phyloP scores from a whole-genome alignment of 1,284 basidiomycete species.

The Marasmius fiardii region DNA sequence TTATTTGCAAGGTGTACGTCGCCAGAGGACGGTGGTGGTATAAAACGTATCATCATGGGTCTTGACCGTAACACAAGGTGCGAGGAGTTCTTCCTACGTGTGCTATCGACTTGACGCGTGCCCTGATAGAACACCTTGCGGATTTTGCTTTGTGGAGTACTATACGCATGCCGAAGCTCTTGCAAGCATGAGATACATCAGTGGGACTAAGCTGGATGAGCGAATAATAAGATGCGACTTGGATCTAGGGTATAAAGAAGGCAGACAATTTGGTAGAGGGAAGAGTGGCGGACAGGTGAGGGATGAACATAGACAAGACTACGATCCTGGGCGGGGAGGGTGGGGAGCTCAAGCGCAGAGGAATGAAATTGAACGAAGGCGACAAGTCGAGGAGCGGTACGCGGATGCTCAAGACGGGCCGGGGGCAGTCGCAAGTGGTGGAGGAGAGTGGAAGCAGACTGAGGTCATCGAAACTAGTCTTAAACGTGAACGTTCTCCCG shows the following conservation, averaged over 20 bases:
- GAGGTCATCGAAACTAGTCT: constrained; percentile 40
- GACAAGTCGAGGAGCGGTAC: constrained; percentile 89
- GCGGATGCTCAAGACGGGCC: constrained; percentile 79
- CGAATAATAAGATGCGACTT: constrained; percentile 97
- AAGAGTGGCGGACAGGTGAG: constrained; percentile 95
- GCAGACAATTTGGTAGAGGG: constrained; percentile 95
- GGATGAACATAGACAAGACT: constrained; percentile 97
- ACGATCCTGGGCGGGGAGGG: constrained; percentile 92
- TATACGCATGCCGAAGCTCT: constrained; percentile 95
- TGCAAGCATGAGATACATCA: constrained; percentile 91
- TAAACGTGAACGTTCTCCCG: constrained; percentile 68
- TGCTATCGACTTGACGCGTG: too few relatives aligned
- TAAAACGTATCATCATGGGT: constrained; percentile 99
- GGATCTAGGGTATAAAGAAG: constrained; percentile 97
- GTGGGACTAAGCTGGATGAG: constrained; percentile 98
- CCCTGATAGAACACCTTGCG: constrained; percentile 84
- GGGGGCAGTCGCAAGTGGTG: constrained; percentile 80
- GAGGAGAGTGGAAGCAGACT: constrained; percentile 76
- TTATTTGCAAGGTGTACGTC: constrained; percentile 91
- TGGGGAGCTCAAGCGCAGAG: constrained; percentile 92
- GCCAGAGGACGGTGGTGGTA: constrained; percentile 89
- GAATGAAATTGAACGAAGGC: constrained; percentile 73
- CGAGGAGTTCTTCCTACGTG: constrained; percentile 15
- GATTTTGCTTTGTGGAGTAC: constrained; percentile 99
- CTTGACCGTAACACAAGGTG: constrained; percentile 93